phyloP scores from a whole-genome alignment of 78 protist species.

The Dictyostelium firmibasis region DNA sequence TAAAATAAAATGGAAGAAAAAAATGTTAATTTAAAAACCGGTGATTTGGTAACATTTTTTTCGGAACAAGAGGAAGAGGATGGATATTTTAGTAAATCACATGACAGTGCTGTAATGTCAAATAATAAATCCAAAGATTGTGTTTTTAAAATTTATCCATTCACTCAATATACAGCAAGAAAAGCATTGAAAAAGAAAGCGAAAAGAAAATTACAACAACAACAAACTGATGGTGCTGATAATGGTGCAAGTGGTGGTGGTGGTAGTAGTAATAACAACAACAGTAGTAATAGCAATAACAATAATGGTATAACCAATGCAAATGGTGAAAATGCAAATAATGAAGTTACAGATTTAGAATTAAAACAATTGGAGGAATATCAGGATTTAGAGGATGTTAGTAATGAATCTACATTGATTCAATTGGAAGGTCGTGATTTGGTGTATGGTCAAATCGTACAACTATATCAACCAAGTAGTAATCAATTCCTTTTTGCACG shows the following conservation, averaged over 20 bases:
- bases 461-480: slow-evolving; percentile 41
- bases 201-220: slow-evolving; percentile 23
- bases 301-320: background rate
- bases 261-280: background rate
- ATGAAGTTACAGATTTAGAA: slow-evolving; percentile 25
- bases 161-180: slow-evolving; percentile 75
- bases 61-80: slow-evolving; percentile 80
- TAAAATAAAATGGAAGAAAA: slow-evolving; percentile 4
- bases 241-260: background rate
- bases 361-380: slow-evolving; percentile 68
- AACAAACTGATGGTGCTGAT: background rate
- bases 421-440: slow-evolving; percentile 74
- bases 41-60: slow-evolving; percentile 66
- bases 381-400: slow-evolving; percentile 66
- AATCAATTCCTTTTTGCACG: slow-evolving; percentile 69
- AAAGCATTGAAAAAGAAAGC: slow-evolving; percentile 65
- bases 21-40: slow-evolving; percentile 32
- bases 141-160: slow-evolving; percentile 66
- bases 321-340: background rate
- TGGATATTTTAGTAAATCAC: slow-evolving; percentile 41
- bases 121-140: slow-evolving; percentile 56
- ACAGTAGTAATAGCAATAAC: background rate
- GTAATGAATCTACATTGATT: slow-evolving; percentile 47
- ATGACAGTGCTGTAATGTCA: slow-evolving; percentile 25
- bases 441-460: slow-evolving; percentile 69